A percentile compares a stretch with the other conserved stretches of the same genome.
phyloP scores from a whole-genome alignment of 108 stramenopile species.

The Pinguiococcus pyrenoidosus region DNA sequence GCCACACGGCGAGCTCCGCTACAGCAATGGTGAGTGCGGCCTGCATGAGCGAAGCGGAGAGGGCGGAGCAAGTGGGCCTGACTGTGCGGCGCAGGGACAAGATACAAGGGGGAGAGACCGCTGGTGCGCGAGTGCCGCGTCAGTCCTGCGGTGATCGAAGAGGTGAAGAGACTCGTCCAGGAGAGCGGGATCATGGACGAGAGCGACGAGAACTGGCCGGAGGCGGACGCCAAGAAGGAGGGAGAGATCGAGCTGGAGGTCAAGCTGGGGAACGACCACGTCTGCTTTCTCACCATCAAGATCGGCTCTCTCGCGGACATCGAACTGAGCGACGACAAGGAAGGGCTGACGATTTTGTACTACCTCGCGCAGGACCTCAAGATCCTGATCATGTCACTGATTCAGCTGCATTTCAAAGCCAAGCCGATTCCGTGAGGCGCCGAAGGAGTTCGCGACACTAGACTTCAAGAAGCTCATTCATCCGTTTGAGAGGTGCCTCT shows the following conservation, averaged over 20 bases:
- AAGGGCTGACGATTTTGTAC: slow-evolving; percentile 58
- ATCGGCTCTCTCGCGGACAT: slow-evolving; percentile 60
- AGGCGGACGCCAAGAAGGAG: slow-evolving; percentile 49
- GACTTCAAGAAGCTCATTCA: no score
- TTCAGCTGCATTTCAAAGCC: slow-evolving; percentile 68
- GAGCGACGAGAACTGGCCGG: slow-evolving; percentile 58
- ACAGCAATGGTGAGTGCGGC: no score
- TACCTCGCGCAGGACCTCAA: slow-evolving; percentile 72
- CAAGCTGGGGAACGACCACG: slow-evolving; percentile 64
- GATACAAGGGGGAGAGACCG: no score
- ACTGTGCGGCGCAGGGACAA: no score
- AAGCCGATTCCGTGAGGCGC: slow-evolving; percentile 49
- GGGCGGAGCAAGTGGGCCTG: no score
- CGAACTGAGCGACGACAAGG: slow-evolving; percentile 57
- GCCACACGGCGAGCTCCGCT: no score
- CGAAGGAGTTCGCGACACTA: no score
- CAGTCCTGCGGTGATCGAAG: slow-evolving; percentile 1
- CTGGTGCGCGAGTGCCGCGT: no score
- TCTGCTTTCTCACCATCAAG: slow-evolving; percentile 53
- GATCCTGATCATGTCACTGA: slow-evolving; percentile 60
- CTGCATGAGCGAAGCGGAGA: no score
- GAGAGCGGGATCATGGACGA: slow-evolving; percentile 19
- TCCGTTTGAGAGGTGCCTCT: no score
- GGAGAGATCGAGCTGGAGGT: slow-evolving; percentile 69
- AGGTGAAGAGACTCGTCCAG: slow-evolving; percentile 3